Evolutionary conservation across 345 rosid species (phyloP), one percentile per base, ranked within the genome.

Genomic region (Lepidium didymum): DNA sequence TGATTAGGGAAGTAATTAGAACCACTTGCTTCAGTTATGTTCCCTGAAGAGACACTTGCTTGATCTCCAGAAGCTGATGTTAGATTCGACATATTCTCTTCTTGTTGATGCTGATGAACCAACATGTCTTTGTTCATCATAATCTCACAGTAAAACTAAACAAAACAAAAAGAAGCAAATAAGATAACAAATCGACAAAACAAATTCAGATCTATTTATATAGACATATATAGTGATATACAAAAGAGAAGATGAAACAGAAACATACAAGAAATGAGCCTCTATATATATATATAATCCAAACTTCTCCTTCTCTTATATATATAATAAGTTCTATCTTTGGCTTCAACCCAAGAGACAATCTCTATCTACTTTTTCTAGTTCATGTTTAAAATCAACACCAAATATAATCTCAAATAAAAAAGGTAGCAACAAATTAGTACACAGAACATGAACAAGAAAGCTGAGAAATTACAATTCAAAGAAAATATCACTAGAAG

Each of bases 21-120:
- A 18, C 78, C 78, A 75, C 74, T 68, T 37, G 80, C 70, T 80
- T 84, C 87, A 61, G 79, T 75, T 68, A 82, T 82, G 72, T 82
- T 83, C 33, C 84, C 89, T 27, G 92, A 89, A 77, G 93, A 87
- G 77, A 81, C 87, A 84, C 89, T 89, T 63, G 93, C 87, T 68
- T 75, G 78, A 79, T 82, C 83, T 31, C 82, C 88, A 67, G 92
- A 85, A 72, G 89, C 87, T 64, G 90, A 86, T 69, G 98, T 92
- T 82, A 92, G 79, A 82, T 89, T 92, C 29, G 96, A 89, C 98
- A 89, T 86, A 74, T 89, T 86, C 61, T 85, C 90, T 51, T 85
- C 87, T 21, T 80, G 80, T 41, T 78, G 85, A 9, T 68, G 81
- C 13, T 75, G 75, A 34, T 77, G 80, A 65, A 86, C 84, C 51